Evolutionary conservation across 176 grass and related monocot species (phyloP), one percentile per base, ranked within the genome.

Genomic region (Oryza brachyantha): DNA sequence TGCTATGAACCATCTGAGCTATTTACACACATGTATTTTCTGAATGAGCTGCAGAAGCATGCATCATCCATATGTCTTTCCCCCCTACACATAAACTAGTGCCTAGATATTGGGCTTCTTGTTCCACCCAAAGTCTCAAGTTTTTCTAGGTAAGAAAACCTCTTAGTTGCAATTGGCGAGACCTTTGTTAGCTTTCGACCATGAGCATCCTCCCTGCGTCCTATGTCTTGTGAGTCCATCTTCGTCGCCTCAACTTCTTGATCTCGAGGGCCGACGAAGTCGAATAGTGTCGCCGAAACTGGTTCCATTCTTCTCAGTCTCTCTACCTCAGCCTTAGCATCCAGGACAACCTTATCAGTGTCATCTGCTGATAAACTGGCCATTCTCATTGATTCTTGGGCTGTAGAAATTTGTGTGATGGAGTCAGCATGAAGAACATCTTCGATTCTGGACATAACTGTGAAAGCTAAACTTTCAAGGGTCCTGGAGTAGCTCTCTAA

Each of bases 401-500:
- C 36, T 43, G 17, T 80, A 42, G 64, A 72, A 81, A 89, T 77
- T 65, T 84, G 81, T 8, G 74, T 3, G 27, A 89, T 29, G 22
- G 70, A 63, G 77, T 95, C 84, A 0, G 89, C 86, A 0, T 76
- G 84, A 25, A 95, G 67, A 42, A 92, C 89, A 31, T 92, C 89
- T 60, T 95, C 93, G n/a, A 95, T 92, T 70, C 93, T 84, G 5
- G 93, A 95, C 86, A 92, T 60, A 61, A 92, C 86, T 7, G 86
- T 95, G 89, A 69, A 95, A 76, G 89, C 93, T 68, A 95, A 63
- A 17, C 93, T 90, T 69, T 95, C 93, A 8, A 95, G 70, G 31
- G 90, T 71, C 67, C 93, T 95, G 2, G 89, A 92, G 86, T 95
- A 95, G 70, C 89, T 95, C 73, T 95, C 93, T 78, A 95, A 63